Evolutionary conservation across 257 asterid species (phyloP).

Genomic region (Solanum ahanhuiri): DNA sequence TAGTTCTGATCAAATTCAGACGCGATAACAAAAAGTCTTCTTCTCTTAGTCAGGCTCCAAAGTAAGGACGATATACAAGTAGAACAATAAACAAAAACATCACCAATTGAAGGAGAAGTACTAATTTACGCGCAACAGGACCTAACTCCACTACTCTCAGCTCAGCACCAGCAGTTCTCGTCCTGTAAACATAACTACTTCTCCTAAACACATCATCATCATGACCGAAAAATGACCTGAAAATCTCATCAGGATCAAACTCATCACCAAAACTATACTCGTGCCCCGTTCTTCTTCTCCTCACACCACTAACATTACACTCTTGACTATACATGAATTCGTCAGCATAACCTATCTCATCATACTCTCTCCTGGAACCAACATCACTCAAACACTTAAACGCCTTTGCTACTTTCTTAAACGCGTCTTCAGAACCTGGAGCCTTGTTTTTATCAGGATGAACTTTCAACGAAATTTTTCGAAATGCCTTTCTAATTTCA

Average conservation of each 20-base stretch:
- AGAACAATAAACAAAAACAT: conserved; percentile 65
- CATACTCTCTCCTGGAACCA: conserved; percentile 78
- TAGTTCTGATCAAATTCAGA: conserved; percentile 52
- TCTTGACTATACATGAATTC: conserved; percentile 46
- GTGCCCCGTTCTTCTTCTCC: conserved; percentile 51
- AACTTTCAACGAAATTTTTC: conserved; percentile 78
- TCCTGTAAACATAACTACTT: conserved; percentile 47
- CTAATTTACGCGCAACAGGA: conserved; percentile 43
- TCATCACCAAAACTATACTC: conserved; percentile 48
- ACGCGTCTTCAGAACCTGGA: conserved; percentile 89
- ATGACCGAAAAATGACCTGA: conserved; percentile 76
- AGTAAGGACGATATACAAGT: conserved; percentile 75
- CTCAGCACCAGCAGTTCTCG: conserved; percentile 41
- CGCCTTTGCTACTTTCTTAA: conserved; percentile 82
- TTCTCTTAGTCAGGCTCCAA: conserved; percentile 71
- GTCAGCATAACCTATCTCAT: conserved; percentile 65
- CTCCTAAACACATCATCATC: conserved; percentile 31
- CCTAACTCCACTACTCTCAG: conserved; percentile 61
- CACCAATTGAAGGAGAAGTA: conserved; percentile 63
- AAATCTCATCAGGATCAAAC: conserved; percentile 79
- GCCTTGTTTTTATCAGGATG: conserved; percentile 94
- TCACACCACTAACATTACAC: conserved; percentile 28
- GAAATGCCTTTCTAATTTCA: conserved; percentile 76
- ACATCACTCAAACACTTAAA: conserved; percentile 86
- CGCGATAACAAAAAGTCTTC: conserved; percentile 53